Conservation (phyloP, 2,329 filamentous ascomycete genomes). For the Nothophoma quercina region DNA sequence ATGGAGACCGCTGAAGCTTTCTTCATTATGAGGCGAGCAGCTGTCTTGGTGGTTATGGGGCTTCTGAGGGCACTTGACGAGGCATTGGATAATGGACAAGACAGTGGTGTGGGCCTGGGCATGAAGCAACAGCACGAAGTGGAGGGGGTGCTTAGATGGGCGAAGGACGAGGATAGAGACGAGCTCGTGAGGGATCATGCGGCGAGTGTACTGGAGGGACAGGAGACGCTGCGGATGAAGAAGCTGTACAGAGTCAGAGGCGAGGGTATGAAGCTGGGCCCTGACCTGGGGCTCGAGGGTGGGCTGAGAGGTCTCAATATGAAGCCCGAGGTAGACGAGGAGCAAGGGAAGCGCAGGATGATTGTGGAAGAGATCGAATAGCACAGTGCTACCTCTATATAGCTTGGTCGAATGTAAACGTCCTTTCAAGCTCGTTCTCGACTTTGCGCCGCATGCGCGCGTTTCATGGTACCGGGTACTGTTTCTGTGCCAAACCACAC, state of each 20-base stretch:
- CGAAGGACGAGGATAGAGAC: constrained; percentile 71
- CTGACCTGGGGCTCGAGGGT: constrained; percentile 42
- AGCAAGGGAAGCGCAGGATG: constrained; percentile 41
- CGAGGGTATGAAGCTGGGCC: constrained; percentile 28
- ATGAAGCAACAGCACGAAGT: constrained; percentile 67
- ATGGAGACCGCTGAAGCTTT: constrained; percentile 68
- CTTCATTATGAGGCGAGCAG: constrained; percentile 71
- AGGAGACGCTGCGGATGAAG: constrained; percentile 68
- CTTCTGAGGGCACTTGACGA: constrained; percentile 68
- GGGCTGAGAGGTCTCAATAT: constrained; percentile 57
- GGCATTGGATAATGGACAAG: constrained; percentile 50
- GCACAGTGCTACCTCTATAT: constrained; percentile 17
- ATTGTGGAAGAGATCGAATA: constrained; percentile 69
- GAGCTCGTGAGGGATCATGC: constrained; percentile 73
- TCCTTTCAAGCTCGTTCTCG: background rate
- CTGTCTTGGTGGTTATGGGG: constrained; percentile 68
- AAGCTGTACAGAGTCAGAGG: constrained; percentile 54
- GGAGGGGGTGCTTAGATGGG: constrained; percentile 67
- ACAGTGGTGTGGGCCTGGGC: constrained; percentile 59
- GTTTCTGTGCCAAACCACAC: constrained; percentile 12
- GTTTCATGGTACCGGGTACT: background rate
- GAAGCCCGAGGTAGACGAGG: constrained; percentile 33
- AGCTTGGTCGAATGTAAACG: background rate
- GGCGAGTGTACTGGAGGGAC: constrained; percentile 69
- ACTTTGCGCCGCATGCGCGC: background rate